Percentiles rank a stretch among this genome's conserved stretches.
phyloP scores from a whole-genome alignment of 2,329 filamentous ascomycete genomes.

The Teratosphaeria destructans region DNA sequence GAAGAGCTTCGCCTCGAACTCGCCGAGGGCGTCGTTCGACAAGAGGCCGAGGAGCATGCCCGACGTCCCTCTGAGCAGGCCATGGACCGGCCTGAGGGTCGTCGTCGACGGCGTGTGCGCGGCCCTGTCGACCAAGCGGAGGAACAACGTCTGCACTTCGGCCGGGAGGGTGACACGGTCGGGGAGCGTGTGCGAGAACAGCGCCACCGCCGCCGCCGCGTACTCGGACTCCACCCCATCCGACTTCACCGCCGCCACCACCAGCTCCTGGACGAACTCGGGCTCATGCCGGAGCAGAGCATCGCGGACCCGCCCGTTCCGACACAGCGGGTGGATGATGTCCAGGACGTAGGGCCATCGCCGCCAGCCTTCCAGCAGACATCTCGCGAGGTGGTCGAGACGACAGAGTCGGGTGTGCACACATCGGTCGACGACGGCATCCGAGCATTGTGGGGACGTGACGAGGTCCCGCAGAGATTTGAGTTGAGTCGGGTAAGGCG shows the following conservation, averaged over 20 bases:
- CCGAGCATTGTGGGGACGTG: slow-evolving; percentile 17
- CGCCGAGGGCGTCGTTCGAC: slow-evolving; percentile 14
- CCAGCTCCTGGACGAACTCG: slow-evolving; percentile 18
- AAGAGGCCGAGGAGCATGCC: slow-evolving; percentile 20
- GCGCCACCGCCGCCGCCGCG: slow-evolving; percentile 13
- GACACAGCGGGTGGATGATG: slow-evolving; percentile 39
- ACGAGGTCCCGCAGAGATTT: slow-evolving; percentile 27
- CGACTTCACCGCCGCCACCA: slow-evolving; percentile 17
- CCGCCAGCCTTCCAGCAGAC: slow-evolving; percentile 40
- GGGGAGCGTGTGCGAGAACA: slow-evolving; percentile 23
- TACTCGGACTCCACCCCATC: slow-evolving; percentile 12
- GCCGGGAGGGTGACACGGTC: slow-evolving; percentile 20
- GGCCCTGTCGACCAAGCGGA: slow-evolving; percentile 22
- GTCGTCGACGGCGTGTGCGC: slow-evolving; percentile 15
- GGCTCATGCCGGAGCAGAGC: slow-evolving; percentile 22
- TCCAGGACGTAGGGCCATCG: slow-evolving; percentile 42
- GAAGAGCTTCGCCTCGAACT: slow-evolving; percentile 24
- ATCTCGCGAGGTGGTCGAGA: slow-evolving; percentile 34
- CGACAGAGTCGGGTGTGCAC: slow-evolving; percentile 40
- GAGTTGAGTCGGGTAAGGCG: slow-evolving; percentile 25
- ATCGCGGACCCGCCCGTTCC: slow-evolving; percentile 17
- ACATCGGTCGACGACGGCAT: slow-evolving; percentile 34
- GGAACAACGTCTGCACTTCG: slow-evolving; percentile 22
- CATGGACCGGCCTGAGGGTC: slow-evolving; percentile 23
- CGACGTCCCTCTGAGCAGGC: slow-evolving; percentile 24